Conservation (phyloP, 441 rosid species). For the Erodium trifolium region DNA sequence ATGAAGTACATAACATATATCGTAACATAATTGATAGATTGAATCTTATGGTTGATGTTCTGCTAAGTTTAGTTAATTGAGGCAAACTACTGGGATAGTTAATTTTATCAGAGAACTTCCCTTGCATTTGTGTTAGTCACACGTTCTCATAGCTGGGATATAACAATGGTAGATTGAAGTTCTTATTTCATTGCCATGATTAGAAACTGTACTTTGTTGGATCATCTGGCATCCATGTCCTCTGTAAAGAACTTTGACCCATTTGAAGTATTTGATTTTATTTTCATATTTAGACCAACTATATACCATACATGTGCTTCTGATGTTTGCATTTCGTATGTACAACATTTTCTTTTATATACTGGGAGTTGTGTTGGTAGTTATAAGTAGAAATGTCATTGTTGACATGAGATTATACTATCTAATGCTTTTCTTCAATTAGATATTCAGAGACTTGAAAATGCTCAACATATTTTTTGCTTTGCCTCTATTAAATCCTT, state of each 20-base stretch:
- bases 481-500: conserved; percentile 6
- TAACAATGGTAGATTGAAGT: not conserved
- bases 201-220: not conserved
- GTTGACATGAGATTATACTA: not conserved
- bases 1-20: not conserved
- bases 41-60: not conserved
- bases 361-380: not conserved
- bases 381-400: not conserved
- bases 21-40: not conserved
- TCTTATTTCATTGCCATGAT: not conserved
- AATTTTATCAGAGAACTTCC: not conserved
- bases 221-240: not conserved
- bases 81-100: not conserved
- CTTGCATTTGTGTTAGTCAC: not conserved
- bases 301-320: not conserved
- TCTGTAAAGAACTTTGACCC: not conserved
- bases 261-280: too few species aligned
- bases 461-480: not conserved
- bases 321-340: not conserved
- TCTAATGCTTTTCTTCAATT: not conserved
- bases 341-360: not conserved
- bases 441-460: not conserved
- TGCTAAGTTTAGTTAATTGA: too few species aligned
- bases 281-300: not conserved
- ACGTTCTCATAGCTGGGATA: not conserved